phyloP scores from a whole-genome alignment of 192 early-diverging fungal species.

The Thamnidium elegans region DNA sequence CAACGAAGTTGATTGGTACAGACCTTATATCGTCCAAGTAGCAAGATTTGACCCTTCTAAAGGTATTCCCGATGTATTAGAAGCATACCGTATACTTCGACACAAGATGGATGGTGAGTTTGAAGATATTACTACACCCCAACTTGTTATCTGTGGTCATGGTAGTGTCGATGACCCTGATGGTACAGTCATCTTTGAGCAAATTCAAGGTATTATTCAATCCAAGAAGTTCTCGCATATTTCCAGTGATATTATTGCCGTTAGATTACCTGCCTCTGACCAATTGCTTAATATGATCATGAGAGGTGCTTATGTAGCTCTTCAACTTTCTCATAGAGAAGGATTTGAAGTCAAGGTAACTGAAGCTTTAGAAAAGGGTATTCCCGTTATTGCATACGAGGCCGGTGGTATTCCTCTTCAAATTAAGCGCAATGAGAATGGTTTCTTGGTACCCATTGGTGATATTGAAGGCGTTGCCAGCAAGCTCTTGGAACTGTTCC shows the following conservation, averaged over 20 bases:
- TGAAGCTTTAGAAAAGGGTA: constrained; percentile 64
- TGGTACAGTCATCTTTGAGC: constrained; percentile 63
- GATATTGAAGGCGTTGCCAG: constrained; percentile 60
- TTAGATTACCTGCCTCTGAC: constrained; percentile 72
- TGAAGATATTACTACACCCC: constrained; percentile 53
- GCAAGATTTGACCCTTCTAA: constrained; percentile 84
- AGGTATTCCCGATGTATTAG: constrained; percentile 74
- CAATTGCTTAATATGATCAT: constrained; percentile 76
- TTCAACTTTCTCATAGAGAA: constrained; percentile 79
- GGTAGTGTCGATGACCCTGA: constrained; percentile 86
- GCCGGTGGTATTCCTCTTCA: constrained; percentile 85
- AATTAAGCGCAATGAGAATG: constrained; percentile 63
- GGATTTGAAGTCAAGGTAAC: constrained; percentile 88
- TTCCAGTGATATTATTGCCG: constrained; percentile 54
- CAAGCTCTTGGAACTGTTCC: constrained; percentile 57
- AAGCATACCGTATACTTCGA: constrained; percentile 67
- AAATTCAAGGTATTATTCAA: constrained; percentile 47
- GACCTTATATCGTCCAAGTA: constrained; percentile 81
- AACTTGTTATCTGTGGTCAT: constrained; percentile 74
- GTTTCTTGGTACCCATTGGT: constrained; percentile 65
- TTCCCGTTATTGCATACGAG: constrained; percentile 49
- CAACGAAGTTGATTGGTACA: constrained; percentile 49
- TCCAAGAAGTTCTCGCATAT: constrained; percentile 51
- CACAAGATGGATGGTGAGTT: constrained; percentile 46
- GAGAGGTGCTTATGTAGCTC: constrained; percentile 64